phyloP scores from a whole-genome alignment of 2,329 filamentous ascomycete genomes.

The Colletotrichum euphorbiae region DNA sequence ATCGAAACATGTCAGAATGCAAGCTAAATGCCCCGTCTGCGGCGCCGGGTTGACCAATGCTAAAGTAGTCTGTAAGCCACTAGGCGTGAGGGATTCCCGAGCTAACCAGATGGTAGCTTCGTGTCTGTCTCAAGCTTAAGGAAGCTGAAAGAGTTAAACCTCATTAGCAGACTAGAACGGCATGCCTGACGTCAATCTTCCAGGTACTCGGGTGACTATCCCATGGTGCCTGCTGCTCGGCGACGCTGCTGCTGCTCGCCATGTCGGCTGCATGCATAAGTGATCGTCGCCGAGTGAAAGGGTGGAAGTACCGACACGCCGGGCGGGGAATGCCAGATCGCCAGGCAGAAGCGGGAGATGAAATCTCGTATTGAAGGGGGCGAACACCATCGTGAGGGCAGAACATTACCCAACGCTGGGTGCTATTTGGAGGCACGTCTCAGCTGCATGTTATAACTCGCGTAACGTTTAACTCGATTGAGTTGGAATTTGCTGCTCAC shows the following conservation, averaged over 20 bases:
- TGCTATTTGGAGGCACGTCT: constrained; percentile 4
- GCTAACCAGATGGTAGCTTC: constrained; percentile 7
- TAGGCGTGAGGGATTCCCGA: constrained; percentile 1
- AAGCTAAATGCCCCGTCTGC: background rate
- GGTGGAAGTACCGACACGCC: no score
- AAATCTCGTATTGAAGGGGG: constrained; percentile 9
- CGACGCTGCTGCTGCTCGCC: no score
- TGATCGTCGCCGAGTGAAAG: constrained; percentile 1
- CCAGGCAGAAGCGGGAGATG: background rate
- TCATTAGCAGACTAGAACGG: background rate
- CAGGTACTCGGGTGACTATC: no score
- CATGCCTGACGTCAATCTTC: no score
- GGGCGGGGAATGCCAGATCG: background rate
- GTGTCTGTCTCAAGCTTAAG: background rate
- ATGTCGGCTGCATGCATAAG: background rate
- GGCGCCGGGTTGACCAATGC: constrained; percentile 14
- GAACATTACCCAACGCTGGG: no score
- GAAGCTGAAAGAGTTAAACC: background rate
- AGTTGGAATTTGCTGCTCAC: no score
- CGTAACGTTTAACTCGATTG: background rate
- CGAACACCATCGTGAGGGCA: background rate
- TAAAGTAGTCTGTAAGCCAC: constrained; percentile 6
- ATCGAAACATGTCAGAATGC: background rate
- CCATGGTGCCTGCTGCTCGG: background rate
- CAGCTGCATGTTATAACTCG: background rate